Evolutionary conservation across 305 asterid genomes (phyloP), one percentile per base, ranked within the genome.

Genomic region (Petunia hybrid): DNA sequence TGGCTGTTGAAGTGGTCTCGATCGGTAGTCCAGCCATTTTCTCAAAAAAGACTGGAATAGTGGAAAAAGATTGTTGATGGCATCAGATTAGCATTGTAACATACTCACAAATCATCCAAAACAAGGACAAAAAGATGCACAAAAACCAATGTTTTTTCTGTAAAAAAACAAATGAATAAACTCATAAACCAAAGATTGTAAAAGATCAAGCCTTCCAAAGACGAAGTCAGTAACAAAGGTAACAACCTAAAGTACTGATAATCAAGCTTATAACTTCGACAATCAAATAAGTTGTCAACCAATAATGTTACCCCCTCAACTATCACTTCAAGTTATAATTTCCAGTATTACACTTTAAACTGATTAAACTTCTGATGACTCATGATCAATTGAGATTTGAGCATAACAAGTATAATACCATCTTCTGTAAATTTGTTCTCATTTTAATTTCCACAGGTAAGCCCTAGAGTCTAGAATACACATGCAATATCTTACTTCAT

Each of bases 1-100:
- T 87, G 65, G 84, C 87, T 39, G 95, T 82, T 31, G 91, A 63
- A 60, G 90, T 16, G 86, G 53, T 85, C 80, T 86, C 85, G 13
- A 64, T 46, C 2, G 87, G 84, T 10, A 89, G 53, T 64, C 90
- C 94, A 78, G 89, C 91, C 98, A 93, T 93, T 75, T 94, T 76
- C 62, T 77, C 79, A 48, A 48, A 48, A 57, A 31, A 48, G 3
- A n/a, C 78, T 48, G 78, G 10, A n/a, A 71, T 22, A 48, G 5
- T 55, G 7, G 22, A 55, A 55, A 71, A 71, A 0, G 43, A 48
- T 71, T 0, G 8, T 2, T 73, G 78, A 73, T 35, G 4, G 46
- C 14, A 51, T 51, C 78, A 53, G 63, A 51, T 51, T 10, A 51
- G 63, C 35, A 35, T 73, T 71, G 3, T 51, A 9, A 51, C 10